These are phyloP conservation scores for Buxus sempervirens DNA, from an alignment of 164 flowering plant species.

Conservation along the genomic window DNA sequence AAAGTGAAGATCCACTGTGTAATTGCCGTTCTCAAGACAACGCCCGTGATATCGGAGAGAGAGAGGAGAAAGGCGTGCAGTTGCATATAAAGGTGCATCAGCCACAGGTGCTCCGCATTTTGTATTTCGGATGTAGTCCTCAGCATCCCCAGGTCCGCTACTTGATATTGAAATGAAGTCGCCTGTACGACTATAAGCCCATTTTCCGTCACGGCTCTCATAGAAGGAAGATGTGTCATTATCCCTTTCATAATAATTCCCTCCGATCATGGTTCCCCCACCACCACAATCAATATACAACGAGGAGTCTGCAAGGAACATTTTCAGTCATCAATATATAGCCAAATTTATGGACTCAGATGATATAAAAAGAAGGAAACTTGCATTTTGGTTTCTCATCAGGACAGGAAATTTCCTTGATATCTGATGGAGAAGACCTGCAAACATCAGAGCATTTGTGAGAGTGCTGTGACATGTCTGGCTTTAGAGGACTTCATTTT, in stretches of 20 bases:
- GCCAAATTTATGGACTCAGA: neutral
- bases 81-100: conserved; percentile 4
- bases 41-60: conserved; percentile 21
- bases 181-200: conserved; percentile 25
- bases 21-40: conserved; percentile 17
- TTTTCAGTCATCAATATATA: too few relatives aligned
- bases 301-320: conserved; percentile 14
- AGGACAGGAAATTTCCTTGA: neutral
- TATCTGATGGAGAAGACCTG: neutral
- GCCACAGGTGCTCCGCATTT: neutral
- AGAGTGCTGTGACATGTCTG: neutral
- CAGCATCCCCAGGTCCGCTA: neutral
- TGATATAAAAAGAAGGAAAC: neutral
- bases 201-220: neutral
- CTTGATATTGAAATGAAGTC: neutral
- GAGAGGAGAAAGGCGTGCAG: conserved; percentile 17
- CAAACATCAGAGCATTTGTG: neutral
- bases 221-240: neutral
- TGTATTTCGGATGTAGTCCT: neutral
- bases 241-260: conserved; percentile 8
- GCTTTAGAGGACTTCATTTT: neutral
- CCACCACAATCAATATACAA: conserved; percentile 21
- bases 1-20: conserved; percentile 18
- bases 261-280: conserved; percentile 1
- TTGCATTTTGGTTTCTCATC: neutral